phyloP scores from a whole-genome alignment of 108 stramenopile species.

The Seminavis robusta region DNA sequence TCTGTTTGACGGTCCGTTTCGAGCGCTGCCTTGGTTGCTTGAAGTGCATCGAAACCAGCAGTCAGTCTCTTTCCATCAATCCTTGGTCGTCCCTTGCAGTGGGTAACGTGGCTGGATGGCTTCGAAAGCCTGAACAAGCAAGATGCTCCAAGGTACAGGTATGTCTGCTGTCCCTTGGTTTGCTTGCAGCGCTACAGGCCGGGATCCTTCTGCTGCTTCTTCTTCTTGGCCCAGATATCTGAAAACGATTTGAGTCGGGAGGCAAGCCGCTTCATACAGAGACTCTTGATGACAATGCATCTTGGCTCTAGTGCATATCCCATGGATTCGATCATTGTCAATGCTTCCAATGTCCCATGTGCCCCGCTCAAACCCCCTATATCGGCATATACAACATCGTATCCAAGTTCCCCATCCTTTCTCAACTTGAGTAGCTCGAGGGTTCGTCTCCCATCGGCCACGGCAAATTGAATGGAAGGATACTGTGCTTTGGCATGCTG shows the following conservation, averaged over 20 bases:
- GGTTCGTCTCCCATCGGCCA: conserved; percentile 28
- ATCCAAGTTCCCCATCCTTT: conserved; percentile 4
- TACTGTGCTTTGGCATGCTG: conserved; percentile 15
- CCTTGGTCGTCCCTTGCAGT: too few relatives aligned
- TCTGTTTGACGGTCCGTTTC: too few relatives aligned
- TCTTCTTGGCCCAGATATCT: too few relatives aligned
- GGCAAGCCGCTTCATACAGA: conserved; percentile 30
- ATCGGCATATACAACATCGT: conserved; percentile 39
- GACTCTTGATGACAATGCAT: conserved; percentile 30
- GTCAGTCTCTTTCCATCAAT: too few relatives aligned
- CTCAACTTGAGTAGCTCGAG: conserved; percentile 16
- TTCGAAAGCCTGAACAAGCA: too few relatives aligned
- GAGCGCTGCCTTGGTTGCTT: too few relatives aligned
- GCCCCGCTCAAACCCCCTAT: conserved; percentile 36
- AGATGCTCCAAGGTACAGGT: too few relatives aligned
- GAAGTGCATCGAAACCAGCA: too few relatives aligned
- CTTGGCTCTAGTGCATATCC: conserved; percentile 26
- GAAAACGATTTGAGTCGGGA: conserved; percentile 17
- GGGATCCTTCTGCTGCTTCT: too few relatives aligned
- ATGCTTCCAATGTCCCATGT: conserved; percentile 29
- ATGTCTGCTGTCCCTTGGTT: too few relatives aligned
- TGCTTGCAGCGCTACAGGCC: too few relatives aligned
- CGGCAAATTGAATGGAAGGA: conserved; percentile 15
- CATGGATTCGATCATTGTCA: conserved; percentile 22
- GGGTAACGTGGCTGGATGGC: too few relatives aligned